Evolutionary conservation across 805 yeast species (phyloP), one percentile per base, ranked within the genome.

Genomic region (Tetrapisispora pingtungensis): DNA sequence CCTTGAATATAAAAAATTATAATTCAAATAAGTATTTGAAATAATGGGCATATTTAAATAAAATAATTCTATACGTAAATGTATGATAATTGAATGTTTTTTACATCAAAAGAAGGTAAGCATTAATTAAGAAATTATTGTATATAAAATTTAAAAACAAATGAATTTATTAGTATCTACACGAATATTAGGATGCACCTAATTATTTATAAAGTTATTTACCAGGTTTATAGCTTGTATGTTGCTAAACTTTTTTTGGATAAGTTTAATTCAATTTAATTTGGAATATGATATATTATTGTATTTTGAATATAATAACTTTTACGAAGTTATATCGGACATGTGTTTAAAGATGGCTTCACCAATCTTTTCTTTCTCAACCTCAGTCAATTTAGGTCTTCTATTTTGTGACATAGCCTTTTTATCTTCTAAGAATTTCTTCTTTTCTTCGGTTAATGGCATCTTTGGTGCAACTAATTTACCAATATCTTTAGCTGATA

Each of bases 1-100:
- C 65, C 69, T 90, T 49, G 97, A 90, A 58, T 93, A 93, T 65
- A 95, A 93, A 71, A 93, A 93, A 73, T 71, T 93, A 62, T 93
- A 70, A 48, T 28, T 20, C 22, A 22, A 13, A 10, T 27, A 27
- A 18, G 4, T 17, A 8, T 5, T 38, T 7, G 10, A 22, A 20
- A 26, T 31, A 36, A 35, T 34, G 32, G 12, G 15, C 8, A 6
- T 14, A 19, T 6, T 18, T 14, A 32, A 15, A 32, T 10, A n/a
- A n/a, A n/a, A 32, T n/a, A 32, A n/a, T 8, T 12, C 6, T 12
- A 10, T 14, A 14, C 12, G 4, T 28, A 28, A 7, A 12, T 28
- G 5, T 12, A 28, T 28, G 5, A 12, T 14, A 28, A 28, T 28
- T 28, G 13, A 28, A 32, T 32, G n/a, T 32, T n/a, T n/a, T n/a